Percentiles rank a stretch among this genome's conserved stretches.
phyloP scores from a whole-genome alignment of 2,329 filamentous ascomycete genomes.

The Cadophora malorum region DNA sequence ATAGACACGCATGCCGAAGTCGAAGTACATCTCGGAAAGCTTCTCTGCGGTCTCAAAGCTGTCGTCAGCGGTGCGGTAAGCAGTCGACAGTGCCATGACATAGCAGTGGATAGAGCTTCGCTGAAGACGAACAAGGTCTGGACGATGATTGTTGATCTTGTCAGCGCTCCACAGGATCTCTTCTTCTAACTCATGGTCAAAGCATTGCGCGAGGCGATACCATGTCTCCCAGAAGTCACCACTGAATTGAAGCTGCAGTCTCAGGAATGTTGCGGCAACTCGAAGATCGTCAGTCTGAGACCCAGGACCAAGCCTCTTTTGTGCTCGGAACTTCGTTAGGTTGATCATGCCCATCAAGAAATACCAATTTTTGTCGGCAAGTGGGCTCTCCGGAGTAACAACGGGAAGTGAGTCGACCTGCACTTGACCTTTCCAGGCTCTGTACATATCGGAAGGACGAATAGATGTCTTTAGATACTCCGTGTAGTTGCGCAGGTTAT shows the following conservation, averaged over 20 bases:
- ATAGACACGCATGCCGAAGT: constrained; percentile 73
- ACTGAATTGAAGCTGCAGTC: constrained; percentile 47
- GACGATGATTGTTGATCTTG: constrained; percentile 48
- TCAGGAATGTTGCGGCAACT: constrained; percentile 47
- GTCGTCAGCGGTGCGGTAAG: constrained; percentile 61
- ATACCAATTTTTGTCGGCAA: constrained; percentile 89
- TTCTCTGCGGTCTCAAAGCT: constrained; percentile 59
- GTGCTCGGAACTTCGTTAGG: constrained; percentile 74
- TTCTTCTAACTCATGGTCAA: constrained; percentile 49
- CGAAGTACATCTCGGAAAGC: constrained; percentile 69
- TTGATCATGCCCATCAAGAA: constrained; percentile 89
- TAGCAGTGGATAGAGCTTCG: constrained; percentile 52
- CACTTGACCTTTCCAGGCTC: constrained; percentile 79
- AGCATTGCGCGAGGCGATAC: constrained; percentile 50
- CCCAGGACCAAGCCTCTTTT: constrained; percentile 46
- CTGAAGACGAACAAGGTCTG: constrained; percentile 46
- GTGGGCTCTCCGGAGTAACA: constrained; percentile 69
- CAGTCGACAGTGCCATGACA: constrained; percentile 69
- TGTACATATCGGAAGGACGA: constrained; percentile 79
- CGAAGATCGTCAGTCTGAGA: constrained; percentile 48
- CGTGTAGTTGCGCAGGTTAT: constrained; percentile 84
- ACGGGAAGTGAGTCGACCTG: constrained; percentile 75
- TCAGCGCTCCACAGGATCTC: constrained; percentile 50
- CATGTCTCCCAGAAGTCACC: constrained; percentile 50
- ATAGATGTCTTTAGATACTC: constrained; percentile 84